These are phyloP conservation scores for Acarospora socialis DNA, from an alignment of 2,329 filamentous ascomycete species.

Conservation along the genomic window DNA sequence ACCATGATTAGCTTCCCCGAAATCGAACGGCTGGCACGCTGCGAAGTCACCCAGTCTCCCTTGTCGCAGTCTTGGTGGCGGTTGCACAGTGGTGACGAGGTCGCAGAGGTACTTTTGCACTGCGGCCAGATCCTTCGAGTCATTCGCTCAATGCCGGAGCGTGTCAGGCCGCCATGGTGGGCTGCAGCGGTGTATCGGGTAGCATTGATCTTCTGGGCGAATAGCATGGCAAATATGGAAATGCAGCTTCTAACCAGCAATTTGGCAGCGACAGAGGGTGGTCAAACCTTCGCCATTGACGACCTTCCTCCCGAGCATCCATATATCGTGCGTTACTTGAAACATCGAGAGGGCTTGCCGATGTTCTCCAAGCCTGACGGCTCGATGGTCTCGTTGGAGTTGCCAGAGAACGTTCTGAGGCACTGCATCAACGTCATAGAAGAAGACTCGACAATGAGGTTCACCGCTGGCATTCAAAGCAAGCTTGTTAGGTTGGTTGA, in stretches of 20 bases:
- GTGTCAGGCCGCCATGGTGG: slow-evolving; percentile 56
- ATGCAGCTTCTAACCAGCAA: slow-evolving; percentile 21
- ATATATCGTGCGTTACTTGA: slow-evolving; percentile 36
- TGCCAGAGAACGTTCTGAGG: slow-evolving; percentile 34
- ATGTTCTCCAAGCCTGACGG: slow-evolving; percentile 38
- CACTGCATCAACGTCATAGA: slow-evolving; percentile 40
- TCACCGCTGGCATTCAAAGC: slow-evolving; percentile 40
- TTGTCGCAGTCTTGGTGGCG: slow-evolving; percentile 41
- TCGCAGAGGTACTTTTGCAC: slow-evolving; percentile 51
- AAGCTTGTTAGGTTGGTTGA: slow-evolving; percentile 33
- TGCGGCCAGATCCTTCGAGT: slow-evolving; percentile 52
- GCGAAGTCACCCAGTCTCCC: slow-evolving; percentile 42
- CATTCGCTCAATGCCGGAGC: slow-evolving; percentile 43
- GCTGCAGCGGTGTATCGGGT: slow-evolving; percentile 55
- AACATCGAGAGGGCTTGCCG: slow-evolving; percentile 38
- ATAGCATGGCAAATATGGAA: slow-evolving; percentile 42
- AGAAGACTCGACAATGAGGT: slow-evolving; percentile 36
- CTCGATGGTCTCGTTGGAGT: slow-evolving; percentile 31
- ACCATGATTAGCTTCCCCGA: slow-evolving; percentile 53
- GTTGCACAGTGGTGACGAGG: slow-evolving; percentile 46
- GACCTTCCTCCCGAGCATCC: slow-evolving; percentile 36
- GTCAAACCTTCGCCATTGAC: slow-evolving; percentile 36
- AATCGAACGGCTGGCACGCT: slow-evolving; percentile 51
- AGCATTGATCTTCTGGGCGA: slow-evolving; percentile 47
- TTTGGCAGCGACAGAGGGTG: slow-evolving; percentile 17